Evolutionary conservation across 192 early-diverging fungal genomes (phyloP).

Genomic region (Coemansia sp.): DNA sequence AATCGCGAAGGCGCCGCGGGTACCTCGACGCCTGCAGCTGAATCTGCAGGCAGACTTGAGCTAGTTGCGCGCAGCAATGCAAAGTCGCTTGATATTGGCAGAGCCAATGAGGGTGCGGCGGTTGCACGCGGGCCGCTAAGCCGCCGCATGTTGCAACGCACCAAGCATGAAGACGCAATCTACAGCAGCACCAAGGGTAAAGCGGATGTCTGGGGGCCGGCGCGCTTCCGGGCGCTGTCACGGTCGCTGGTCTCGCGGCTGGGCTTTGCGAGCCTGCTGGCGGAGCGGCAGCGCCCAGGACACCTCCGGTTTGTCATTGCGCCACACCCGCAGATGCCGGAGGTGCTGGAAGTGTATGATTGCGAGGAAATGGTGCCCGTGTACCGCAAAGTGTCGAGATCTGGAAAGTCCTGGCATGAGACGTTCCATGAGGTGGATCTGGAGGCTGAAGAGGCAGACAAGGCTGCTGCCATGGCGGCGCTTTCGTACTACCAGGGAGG

Average conservation of each 20-base stretch:
- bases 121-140: conserved; percentile 18
- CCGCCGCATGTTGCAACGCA: conserved; percentile 33
- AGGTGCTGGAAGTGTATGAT: conserved; percentile 42
- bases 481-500: background rate
- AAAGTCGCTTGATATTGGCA: conserved; percentile 37
- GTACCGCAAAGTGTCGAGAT: conserved; percentile 51
- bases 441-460: conserved; percentile 17
- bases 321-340: conserved; percentile 33
- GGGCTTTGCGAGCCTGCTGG: conserved; percentile 33
- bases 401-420: conserved; percentile 48
- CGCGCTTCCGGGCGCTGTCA: conserved; percentile 38
- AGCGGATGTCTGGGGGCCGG: conserved; percentile 18
- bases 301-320: conserved; percentile 42
- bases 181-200: background rate
- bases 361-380: conserved; percentile 36
- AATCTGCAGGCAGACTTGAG: too few species aligned
- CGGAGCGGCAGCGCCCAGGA: conserved; percentile 29
- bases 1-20: too few species aligned
- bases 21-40: too few species aligned
- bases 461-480: background rate
- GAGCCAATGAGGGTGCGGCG: background rate
- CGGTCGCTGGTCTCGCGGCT: conserved; percentile 41
- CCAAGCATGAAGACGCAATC: conserved; percentile 22
- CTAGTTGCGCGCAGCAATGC: background rate
- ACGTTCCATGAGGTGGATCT: conserved; percentile 45